Evolutionary conservation across 139 green algal genomes (phyloP).

Genomic region (Axilococcus clingmanii): DNA sequence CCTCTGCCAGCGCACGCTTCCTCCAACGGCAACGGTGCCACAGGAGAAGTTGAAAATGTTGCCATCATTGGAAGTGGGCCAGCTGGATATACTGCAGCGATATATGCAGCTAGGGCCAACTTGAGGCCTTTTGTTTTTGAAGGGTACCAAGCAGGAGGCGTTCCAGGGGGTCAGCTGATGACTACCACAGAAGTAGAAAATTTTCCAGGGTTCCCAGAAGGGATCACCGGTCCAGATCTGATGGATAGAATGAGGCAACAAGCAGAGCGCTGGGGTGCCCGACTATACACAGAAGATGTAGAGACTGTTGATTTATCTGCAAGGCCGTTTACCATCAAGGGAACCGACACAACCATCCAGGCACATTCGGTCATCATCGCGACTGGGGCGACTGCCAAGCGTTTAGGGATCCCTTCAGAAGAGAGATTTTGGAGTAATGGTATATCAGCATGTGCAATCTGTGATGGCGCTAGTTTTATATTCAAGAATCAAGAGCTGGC

Average conservation of each 20-base stretch:
- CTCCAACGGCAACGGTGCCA: not conserved
- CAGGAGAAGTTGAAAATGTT: constrained; percentile 47
- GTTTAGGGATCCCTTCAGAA: constrained; percentile 81
- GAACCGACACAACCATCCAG: constrained; percentile 51
- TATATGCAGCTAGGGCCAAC: constrained; percentile 88
- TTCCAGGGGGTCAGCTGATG: constrained; percentile 94
- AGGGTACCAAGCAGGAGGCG: constrained; percentile 71
- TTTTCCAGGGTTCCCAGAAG: constrained; percentile 93
- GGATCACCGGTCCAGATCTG: constrained; percentile 91
- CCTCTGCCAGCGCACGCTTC: too few species aligned
- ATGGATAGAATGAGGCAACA: constrained; percentile 95
- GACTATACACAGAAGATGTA: constrained; percentile 90
- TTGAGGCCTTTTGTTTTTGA: constrained; percentile 92
- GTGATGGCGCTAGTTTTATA: constrained; percentile 73
- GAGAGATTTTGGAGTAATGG: constrained; percentile 82
- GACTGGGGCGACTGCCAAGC: constrained; percentile 86
- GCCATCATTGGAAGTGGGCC: constrained; percentile 78
- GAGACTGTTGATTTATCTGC: constrained; percentile 68
- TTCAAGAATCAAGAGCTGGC: constrained; percentile 83
- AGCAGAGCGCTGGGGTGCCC: constrained; percentile 90
- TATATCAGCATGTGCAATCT: constrained; percentile 50
- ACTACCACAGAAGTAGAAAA: constrained; percentile 88
- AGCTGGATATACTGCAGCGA: constrained; percentile 80
- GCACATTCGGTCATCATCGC: constrained; percentile 88
- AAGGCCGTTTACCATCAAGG: constrained; percentile 70